phyloP scores from a whole-genome alignment of 805 yeast genomes.

The Yamadazyma takamatsuzukensis region DNA sequence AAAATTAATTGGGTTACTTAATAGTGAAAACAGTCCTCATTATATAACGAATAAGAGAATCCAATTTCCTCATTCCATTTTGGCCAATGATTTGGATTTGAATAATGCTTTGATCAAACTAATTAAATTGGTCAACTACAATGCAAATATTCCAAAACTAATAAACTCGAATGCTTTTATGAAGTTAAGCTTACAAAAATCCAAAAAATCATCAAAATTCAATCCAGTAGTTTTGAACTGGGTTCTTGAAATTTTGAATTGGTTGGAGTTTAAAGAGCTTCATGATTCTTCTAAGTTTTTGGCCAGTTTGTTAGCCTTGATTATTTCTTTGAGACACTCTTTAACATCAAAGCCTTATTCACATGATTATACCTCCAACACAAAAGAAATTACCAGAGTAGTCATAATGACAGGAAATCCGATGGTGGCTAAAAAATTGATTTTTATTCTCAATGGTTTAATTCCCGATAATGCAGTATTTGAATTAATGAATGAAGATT shows the following conservation, averaged over 20 bases:
- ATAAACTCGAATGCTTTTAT: constrained; percentile 39
- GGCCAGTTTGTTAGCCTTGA: constrained; percentile 44
- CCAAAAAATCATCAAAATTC: constrained; percentile 11
- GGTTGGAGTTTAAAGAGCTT: constrained; percentile 53
- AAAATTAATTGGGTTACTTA: constrained; percentile 30
- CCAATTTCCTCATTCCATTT: constrained; percentile 32
- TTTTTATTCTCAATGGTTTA: constrained; percentile 51
- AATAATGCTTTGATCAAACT: constrained; percentile 31
- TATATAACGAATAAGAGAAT: constrained; percentile 26
- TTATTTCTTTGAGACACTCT: constrained; percentile 38
- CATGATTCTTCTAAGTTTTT: constrained; percentile 33
- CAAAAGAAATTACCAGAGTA: constrained; percentile 41
- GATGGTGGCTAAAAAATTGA: constrained; percentile 55
- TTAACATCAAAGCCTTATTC: constrained; percentile 31
- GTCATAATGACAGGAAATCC: constrained; percentile 59
- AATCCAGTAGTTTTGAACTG: constrained; percentile 44
- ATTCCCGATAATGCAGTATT: constrained; percentile 33
- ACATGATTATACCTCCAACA: constrained; percentile 15
- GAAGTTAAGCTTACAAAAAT: constrained; percentile 16
- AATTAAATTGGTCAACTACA: constrained; percentile 34
- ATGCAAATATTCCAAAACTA: constrained; percentile 45
- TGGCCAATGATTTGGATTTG: constrained; percentile 46
- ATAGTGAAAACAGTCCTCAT: constrained; percentile 23
- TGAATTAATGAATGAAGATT: not conserved
- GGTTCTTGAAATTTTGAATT: constrained; percentile 49